Conservation (phyloP, 2,329 filamentous ascomycete species). For the Sphaerulina populicola region DNA sequence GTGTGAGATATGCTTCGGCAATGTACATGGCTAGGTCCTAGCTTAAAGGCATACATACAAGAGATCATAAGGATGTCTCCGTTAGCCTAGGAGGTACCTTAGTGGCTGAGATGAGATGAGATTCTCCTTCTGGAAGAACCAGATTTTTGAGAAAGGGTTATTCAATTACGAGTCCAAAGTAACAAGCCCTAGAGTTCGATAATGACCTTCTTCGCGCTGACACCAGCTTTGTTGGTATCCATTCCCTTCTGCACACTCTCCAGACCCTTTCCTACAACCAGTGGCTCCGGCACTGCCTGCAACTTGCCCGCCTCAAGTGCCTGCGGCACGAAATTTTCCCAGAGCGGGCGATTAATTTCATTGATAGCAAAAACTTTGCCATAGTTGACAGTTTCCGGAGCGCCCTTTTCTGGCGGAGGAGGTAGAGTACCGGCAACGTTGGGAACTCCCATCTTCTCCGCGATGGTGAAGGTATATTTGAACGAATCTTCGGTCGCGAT, state of each 20-base stretch:
- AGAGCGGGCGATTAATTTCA: constrained; percentile 23
- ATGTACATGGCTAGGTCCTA: too few species aligned
- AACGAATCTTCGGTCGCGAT: constrained; percentile 24
- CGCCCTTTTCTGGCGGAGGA: constrained; percentile 18
- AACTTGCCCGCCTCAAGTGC: constrained; percentile 33
- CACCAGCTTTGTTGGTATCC: constrained; percentile 29
- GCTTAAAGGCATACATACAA: too few species aligned
- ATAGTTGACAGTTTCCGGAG: constrained; percentile 25
- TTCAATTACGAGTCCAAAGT: too few species aligned
- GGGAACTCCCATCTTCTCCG: constrained; percentile 27
- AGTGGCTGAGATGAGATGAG: too few species aligned
- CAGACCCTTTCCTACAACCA: constrained; percentile 35
- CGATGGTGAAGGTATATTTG: constrained; percentile 22
- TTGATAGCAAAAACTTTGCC: constrained; percentile 26
- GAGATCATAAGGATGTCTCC: too few species aligned
- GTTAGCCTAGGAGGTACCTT: too few species aligned
- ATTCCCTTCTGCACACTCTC: constrained; percentile 29
- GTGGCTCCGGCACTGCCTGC: constrained; percentile 31
- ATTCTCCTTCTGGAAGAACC: too few species aligned
- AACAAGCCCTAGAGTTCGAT: constrained; percentile 23
- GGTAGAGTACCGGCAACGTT: constrained; percentile 19
- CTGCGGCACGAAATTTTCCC: constrained; percentile 25
- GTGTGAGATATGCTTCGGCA: neutral
- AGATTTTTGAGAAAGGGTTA: too few species aligned
- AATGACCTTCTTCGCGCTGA: constrained; percentile 32